phyloP scores from a whole-genome alignment of 2,329 filamentous ascomycete species.

The Aspergillus sp. region DNA sequence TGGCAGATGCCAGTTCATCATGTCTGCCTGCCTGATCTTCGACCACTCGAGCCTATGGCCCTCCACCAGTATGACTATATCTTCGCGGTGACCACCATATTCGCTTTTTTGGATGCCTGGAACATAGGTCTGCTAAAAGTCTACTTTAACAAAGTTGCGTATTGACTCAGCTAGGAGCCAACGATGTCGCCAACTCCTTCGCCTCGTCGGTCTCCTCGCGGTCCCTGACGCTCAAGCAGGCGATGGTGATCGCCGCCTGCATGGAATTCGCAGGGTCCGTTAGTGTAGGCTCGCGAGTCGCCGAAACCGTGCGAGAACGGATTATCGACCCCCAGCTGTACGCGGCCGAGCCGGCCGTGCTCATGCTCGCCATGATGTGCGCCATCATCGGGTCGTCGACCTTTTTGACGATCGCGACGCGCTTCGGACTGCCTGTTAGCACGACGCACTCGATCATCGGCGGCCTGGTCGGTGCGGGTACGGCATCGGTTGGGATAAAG shows the following conservation, averaged over 20 bases:
- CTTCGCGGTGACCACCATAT: slow-evolving; percentile 5
- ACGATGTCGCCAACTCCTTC: slow-evolving; percentile 54
- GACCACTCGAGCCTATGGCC: background rate
- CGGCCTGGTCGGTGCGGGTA: slow-evolving; percentile 18
- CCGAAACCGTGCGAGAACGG: slow-evolving; percentile 38
- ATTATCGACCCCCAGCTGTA: slow-evolving; percentile 39
- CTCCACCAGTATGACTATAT: slow-evolving; percentile 12
- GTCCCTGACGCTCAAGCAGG: slow-evolving; percentile 51
- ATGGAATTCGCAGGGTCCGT: slow-evolving; percentile 53
- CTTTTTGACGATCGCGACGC: slow-evolving; percentile 32
- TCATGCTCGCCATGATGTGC: slow-evolving; percentile 35
- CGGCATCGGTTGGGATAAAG: slow-evolving; percentile 5
- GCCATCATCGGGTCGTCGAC: slow-evolving; percentile 24
- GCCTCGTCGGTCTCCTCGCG: slow-evolving; percentile 51
- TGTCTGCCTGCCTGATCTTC: no score
- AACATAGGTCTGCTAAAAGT: background rate
- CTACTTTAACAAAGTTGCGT: no score
- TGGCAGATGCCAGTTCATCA: no score
- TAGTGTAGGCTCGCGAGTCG: slow-evolving; percentile 46
- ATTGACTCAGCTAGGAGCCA: background rate
- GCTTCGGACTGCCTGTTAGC: slow-evolving; percentile 32
- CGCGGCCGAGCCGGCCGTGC: slow-evolving; percentile 25
- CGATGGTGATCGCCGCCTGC: slow-evolving; percentile 47
- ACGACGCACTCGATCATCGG: slow-evolving; percentile 40
- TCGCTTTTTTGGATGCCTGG: slow-evolving; percentile 7